Evolutionary conservation across 192 early-diverging fungal species (phyloP), one percentile per base, ranked within the genome.

Genomic region (Coemansia sp.): DNA sequence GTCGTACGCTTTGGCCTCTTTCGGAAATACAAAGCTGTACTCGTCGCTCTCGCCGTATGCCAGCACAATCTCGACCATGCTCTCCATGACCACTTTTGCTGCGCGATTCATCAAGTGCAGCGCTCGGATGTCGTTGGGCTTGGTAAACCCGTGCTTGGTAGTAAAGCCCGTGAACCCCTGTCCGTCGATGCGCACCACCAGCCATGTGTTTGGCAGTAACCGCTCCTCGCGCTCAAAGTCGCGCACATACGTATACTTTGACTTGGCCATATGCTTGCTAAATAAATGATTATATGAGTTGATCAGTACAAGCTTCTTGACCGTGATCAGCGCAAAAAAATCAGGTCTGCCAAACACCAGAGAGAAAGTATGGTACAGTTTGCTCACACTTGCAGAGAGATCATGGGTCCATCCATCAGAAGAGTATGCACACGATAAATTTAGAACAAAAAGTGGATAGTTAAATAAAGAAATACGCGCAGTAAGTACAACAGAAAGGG

Each of bases 11-110:
- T 87, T 86, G 5, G 86, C 80, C 2, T 80, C 67, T 58, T 88
- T 84, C 22, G 78, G 68, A 36, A 96, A 86, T 13, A 93, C 83
- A 86, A 96, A 94, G 77, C 90, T 82, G 83, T 87, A 98, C 76
- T 98, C 96, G 76, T 98, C 96, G 72, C 91, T 93, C 79, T 98
- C 89, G 20, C 96, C 97, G 71, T 96, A 99, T 17, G 90, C 91
- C 0, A 97, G 45, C 32, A 91, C 79, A 53, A 95, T 89, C 72
- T 95, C 94, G 12, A 84, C 77, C 48, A 94, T 85, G 62, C 90
- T 88, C 41, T 88, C 77, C 91, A 97, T 92, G n/a, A 95, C 92
- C 17, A 67, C 70, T 40, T 79, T 75, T n/a, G 92, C 94, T 45
- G 88, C 91, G 19, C 86, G 84, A 71, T 94, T 94, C 91, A 94